These are phyloP conservation scores for Fusarium sp. DNA, from an alignment of 2,329 filamentous ascomycete genomes.

Conservation along the genomic window DNA sequence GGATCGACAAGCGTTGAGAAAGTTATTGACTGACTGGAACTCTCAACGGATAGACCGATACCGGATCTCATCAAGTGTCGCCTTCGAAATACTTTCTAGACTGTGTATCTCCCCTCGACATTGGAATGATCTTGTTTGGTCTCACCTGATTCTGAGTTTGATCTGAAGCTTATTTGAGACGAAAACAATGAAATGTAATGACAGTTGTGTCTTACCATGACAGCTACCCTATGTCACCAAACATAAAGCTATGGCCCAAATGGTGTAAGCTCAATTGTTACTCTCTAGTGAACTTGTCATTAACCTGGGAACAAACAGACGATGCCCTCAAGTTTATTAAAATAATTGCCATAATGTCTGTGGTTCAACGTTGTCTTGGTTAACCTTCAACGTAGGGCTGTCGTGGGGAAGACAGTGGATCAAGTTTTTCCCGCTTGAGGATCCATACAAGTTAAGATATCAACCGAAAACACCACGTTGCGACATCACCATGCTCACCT, in stretches of 20 bases:
- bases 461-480: conserved; percentile 20
- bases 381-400: neutral
- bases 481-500: conserved; percentile 14
- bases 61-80: neutral
- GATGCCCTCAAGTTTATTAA: neutral
- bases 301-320: neutral
- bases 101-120: neutral
- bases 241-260: neutral
- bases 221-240: neutral
- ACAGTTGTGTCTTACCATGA: neutral
- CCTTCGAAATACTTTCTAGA: neutral
- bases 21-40: neutral
- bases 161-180: neutral
- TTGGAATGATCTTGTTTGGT: neutral
- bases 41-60: conserved; percentile 20
- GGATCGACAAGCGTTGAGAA: conserved; percentile 10
- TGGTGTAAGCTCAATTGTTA: neutral
- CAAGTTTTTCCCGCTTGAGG: conserved; percentile 43
- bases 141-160: neutral
- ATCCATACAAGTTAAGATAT: conserved; percentile 16
- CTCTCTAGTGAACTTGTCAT: rapidly evolving
- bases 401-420: conserved; percentile 39
- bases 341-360: neutral
- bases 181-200: neutral
- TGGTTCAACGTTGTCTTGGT: neutral